A percentile compares a stretch with the other conserved stretches of the same genome.
phyloP scores from a whole-genome alignment of 345 rosid species.

The Pelargonium nanum region DNA sequence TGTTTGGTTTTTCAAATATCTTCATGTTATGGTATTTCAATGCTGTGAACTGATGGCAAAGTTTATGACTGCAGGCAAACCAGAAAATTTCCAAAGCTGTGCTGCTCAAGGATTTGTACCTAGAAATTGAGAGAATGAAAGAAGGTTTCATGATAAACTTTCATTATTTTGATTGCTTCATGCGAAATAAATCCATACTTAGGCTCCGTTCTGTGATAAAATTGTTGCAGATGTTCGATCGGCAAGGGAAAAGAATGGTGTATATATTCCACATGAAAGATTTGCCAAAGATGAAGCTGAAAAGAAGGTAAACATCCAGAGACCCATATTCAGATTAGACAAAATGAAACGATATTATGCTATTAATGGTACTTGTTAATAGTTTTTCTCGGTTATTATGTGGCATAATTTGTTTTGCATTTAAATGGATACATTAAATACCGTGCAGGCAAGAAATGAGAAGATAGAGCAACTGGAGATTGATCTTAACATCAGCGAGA shows the following conservation, averaged over 20 bases:
- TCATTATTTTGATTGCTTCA: slow-evolving; percentile 1
- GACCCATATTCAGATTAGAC: background rate
- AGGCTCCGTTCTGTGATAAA: slow-evolving; percentile 1
- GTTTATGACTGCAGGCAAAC: slow-evolving; percentile 59
- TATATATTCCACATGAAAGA: slow-evolving; percentile 79
- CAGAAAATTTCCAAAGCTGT: slow-evolving; percentile 79
- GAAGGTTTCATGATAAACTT: slow-evolving; percentile 44
- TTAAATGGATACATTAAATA: background rate
- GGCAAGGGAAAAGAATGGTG: slow-evolving; percentile 87
- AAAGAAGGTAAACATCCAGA: slow-evolving; percentile 51
- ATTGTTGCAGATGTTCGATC: slow-evolving; percentile 69
- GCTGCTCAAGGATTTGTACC: slow-evolving; percentile 74
- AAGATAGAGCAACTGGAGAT: slow-evolving; percentile 74
- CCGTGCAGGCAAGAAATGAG: slow-evolving; percentile 51
- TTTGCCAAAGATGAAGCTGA: slow-evolving; percentile 75
- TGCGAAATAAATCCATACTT: slow-evolving; percentile 2
- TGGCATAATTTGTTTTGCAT: too few species aligned
- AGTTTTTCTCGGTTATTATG: slow-evolving; percentile 6
- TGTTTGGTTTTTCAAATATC: slow-evolving; percentile 8
- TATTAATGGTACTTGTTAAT: background rate
- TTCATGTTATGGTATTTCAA: slow-evolving; percentile 2
- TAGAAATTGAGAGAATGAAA: slow-evolving; percentile 84
- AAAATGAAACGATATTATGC: too few species aligned
- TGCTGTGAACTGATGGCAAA: slow-evolving; percentile 1
- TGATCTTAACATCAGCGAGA: slow-evolving; percentile 44